These are phyloP conservation scores for Trypanosoma platydactyli DNA, from an alignment of 208 protist genomes.

Conservation along the genomic window DNA sequence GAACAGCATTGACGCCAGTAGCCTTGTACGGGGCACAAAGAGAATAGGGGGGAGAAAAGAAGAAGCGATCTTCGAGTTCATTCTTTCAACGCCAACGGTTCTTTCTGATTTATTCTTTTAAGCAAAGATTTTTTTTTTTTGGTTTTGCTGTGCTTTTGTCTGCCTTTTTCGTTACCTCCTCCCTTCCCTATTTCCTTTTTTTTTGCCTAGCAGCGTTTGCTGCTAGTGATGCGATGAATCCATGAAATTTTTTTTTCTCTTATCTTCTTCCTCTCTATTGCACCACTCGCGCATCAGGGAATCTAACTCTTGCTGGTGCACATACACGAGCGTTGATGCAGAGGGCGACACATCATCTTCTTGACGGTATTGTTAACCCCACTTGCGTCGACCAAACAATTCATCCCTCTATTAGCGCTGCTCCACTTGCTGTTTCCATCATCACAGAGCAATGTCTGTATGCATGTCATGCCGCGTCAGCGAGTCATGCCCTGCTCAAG, in stretches of 20 bases:
- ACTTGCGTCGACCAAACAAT: constrained; percentile 61
- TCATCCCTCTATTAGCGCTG: constrained; percentile 37
- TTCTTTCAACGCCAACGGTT: no score
- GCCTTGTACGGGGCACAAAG: no score
- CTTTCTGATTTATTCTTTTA: no score
- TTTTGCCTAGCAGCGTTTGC: no score
- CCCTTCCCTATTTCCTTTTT: no score
- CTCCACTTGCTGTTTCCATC: constrained; percentile 51
- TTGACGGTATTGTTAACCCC: constrained; percentile 47
- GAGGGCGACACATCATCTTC: constrained; percentile 45
- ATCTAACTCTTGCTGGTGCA: constrained; percentile 14
- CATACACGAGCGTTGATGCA: constrained; percentile 17
- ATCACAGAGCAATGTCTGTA: constrained; percentile 72
- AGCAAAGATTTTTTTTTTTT: no score
- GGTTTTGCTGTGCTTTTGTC: no score
- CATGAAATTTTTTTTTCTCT: constrained; percentile 8
- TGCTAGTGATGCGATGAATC: not conserved
- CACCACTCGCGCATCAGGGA: not conserved
- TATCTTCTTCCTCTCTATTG: constrained; percentile 16
- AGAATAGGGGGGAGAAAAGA: no score
- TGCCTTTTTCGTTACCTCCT: no score
- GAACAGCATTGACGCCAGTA: not conserved
- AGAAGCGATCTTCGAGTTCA: no score
- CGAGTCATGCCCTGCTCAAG: constrained; percentile 49
- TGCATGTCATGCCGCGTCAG: constrained; percentile 44